Evolutionary conservation across 2,329 filamentous ascomycete species (phyloP).

Genomic region (Penicillium nordicum): DNA sequence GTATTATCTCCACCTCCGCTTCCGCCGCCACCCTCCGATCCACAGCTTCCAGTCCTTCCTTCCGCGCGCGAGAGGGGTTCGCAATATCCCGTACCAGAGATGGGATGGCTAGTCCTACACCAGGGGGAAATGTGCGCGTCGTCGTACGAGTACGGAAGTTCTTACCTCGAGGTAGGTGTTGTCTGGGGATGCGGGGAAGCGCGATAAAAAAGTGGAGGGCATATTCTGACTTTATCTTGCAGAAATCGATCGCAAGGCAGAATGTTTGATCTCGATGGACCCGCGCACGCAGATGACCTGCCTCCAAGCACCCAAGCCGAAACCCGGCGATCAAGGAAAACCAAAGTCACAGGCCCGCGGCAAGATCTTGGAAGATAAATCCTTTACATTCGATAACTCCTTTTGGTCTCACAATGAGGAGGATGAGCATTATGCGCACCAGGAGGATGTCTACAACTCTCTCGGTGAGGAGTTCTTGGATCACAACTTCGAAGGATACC

Average conservation of each 20-base stretch:
- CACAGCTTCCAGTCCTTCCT: conserved; percentile 72
- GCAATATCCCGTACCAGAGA: conserved; percentile 50
- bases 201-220: neutral
- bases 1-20: conserved; percentile 36
- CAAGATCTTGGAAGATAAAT: conserved; percentile 79
- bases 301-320: conserved; percentile 66
- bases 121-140: conserved; percentile 73
- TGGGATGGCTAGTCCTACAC: conserved; percentile 48
- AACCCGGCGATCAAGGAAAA: conserved; percentile 50
- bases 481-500: conserved; percentile 98
- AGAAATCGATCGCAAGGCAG: conserved; percentile 78
- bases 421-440: conserved; percentile 83
- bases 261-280: conserved; percentile 90
- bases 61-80: conserved; percentile 69
- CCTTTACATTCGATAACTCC: conserved; percentile 93
- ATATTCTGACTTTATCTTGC: conserved; percentile 6
- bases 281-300: conserved; percentile 80
- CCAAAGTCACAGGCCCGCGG: conserved; percentile 60
- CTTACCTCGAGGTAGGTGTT: conserved; percentile 65
- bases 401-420: conserved; percentile 88
- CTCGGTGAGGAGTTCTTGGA: conserved; percentile 96
- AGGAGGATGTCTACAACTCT: conserved; percentile 90
- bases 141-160: conserved; percentile 79
- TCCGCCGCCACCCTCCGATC: conserved; percentile 47
- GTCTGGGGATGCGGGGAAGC: conserved; percentile 5